Conservation (phyloP, 371 early-diverging fungal species). For the Apophysomyces ossiformis region DNA sequence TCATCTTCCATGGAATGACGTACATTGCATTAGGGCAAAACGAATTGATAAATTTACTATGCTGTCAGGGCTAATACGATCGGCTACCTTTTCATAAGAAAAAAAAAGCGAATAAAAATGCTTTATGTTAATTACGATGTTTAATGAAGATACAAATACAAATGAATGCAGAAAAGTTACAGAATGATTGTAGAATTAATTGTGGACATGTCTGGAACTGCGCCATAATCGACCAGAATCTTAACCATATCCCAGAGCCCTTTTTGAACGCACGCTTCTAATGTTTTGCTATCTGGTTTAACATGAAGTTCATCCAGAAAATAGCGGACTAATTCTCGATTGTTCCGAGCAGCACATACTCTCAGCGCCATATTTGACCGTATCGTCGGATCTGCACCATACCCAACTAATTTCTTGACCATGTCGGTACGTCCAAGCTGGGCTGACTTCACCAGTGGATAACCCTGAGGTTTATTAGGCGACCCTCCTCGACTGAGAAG, state of each 20-base stretch:
- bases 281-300: constrained; percentile 47
- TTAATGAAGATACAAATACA: constrained; percentile 3
- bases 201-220: constrained; percentile 54
- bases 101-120: background rate
- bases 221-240: constrained; percentile 55
- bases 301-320: constrained; percentile 50
- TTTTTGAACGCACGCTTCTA: constrained; percentile 45
- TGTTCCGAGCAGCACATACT: constrained; percentile 47
- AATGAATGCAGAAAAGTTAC: constrained; percentile 7
- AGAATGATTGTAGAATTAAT: constrained; percentile 19
- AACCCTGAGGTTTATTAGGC: constrained; percentile 53
- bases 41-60: background rate
- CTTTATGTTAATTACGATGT: background rate
- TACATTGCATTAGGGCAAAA: too few species aligned
- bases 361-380: constrained; percentile 53
- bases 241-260: constrained; percentile 52
- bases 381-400: constrained; percentile 50
- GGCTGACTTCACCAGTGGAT: constrained; percentile 57
- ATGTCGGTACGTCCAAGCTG: constrained; percentile 45
- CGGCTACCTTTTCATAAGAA: background rate
- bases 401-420: constrained; percentile 44
- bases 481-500: constrained; percentile 49
- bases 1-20: too few species aligned
- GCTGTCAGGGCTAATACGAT: background rate
- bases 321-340: constrained; percentile 45